Evolutionary conservation across 164 flowering plant genomes (phyloP), one percentile per base, ranked within the genome.

Genomic region (Chloranthus sessilifolius): DNA sequence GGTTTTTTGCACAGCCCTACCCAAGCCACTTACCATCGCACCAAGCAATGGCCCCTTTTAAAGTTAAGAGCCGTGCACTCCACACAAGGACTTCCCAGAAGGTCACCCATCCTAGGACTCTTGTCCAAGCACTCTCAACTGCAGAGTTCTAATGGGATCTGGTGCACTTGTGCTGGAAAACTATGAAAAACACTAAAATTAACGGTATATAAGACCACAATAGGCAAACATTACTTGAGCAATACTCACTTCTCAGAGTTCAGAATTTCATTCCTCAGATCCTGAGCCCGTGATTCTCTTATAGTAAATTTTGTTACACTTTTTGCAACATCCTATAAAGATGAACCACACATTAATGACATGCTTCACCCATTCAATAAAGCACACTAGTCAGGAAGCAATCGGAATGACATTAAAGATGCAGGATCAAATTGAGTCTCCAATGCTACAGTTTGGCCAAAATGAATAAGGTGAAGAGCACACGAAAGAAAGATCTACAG

Each of bases 171-270:
- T n/a, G n/a, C n/a, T n/a, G n/a, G n/a, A n/a, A n/a, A n/a, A n/a
- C n/a, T n/a, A n/a, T n/a, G n/a, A n/a, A n/a, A n/a, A n/a, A n/a
- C n/a, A n/a, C n/a, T n/a, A n/a, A n/a, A n/a, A n/a, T n/a, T n/a
- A n/a, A n/a, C 19, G 11, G 1, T 25, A 42, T 16, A 10, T 4
- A 6, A 10, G 1, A 42, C 17, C 2, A 4, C 46, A 42, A 42
- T 16, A 6, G 2, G 26, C 9, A 30, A n/a, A 16, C 34, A 16
- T 7, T 4, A 15, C 9, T n/a, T 21, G 23, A 21, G 10, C 0
- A 25, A 57, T 24, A 76, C 96, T 80, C 56, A 94, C 99, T 86
- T 94, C 55, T 84, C 88, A 55, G 96, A 89, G 70, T 89, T 94
- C 16, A 94, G 73, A 63, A 94, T 86, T 61, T 88, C 95, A 66